Evolutionary conservation across 768 basidiomycete species (phyloP), one percentile per base, ranked within the genome.

Genomic region (Holtermanniella nyarrowii): DNA sequence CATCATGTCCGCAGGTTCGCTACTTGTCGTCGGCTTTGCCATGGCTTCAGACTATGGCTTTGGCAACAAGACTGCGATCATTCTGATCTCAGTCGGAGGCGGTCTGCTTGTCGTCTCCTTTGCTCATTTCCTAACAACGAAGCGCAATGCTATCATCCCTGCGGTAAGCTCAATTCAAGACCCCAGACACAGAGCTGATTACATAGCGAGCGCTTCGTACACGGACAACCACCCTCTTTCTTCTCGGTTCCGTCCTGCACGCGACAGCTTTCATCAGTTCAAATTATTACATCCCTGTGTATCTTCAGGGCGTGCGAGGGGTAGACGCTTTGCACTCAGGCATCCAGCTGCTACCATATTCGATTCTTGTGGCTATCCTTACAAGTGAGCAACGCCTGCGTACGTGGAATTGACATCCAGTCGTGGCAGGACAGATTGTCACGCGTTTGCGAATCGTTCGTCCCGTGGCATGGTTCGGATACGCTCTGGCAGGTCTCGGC

Each of bases 21-120:
- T 68, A 21, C 54, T 74, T n/a, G 62, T 74, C 24, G 58, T 73
- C 26, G 74, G 74, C 0, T 72, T 72, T 45, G 63, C 67, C 2
- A 60, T 52, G 16, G 65, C 63, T 3, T 63, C 70, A 3, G 62
- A 70, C 26, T 49, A 60, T 7, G 73, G 73, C 1, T 74, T 68
- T 52, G 41, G 53, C 14, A 54, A 55, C 13, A 57, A 57, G 1
- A 48, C 59, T 2, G 64, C 71, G 16, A 73, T 72, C 44, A 66
- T 61, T 21, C 62, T 73, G 43, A 62, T 74, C 26, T 63, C 63
- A 4, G 62, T 63, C 4, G 72, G 71, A 5, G 45, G 53, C 1
- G 31, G 45, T 20, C 55, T 55, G 26, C 57, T 65, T 22, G n/a
- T 50, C 26, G 42, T 52, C 3, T 41, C 51, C 4, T 49, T 70